Percentiles rank a stretch among this genome's conserved stretches.
phyloP scores from a whole-genome alignment of 805 yeast genomes.

The Cyberlindnera veronae region DNA sequence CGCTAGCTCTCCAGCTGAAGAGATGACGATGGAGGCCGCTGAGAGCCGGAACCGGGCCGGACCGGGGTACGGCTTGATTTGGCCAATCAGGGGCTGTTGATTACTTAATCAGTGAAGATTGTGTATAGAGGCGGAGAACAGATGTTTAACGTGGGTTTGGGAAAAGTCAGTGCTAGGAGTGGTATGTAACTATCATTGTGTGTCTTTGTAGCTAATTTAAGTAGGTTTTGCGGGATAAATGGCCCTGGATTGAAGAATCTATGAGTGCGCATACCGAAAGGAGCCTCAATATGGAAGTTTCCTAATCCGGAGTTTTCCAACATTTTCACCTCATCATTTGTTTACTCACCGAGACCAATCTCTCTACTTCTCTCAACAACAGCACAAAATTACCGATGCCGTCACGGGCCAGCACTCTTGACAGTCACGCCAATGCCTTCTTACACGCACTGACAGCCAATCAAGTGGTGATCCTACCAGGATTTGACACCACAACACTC shows the following conservation, averaged over 20 bases:
- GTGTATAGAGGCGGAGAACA: not conserved
- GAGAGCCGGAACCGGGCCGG: constrained; percentile 13
- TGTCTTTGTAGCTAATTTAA: too few relatives aligned
- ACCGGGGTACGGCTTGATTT: constrained; percentile 1
- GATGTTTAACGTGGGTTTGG: not conserved
- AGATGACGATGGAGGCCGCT: constrained; percentile 4
- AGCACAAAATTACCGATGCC: not conserved
- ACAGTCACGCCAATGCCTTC: not conserved
- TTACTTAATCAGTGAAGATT: constrained; percentile 2
- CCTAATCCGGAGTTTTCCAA: too few relatives aligned
- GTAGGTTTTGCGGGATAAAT: too few relatives aligned
- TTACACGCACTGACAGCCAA: not conserved
- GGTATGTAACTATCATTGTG: not conserved
- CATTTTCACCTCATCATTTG: too few relatives aligned
- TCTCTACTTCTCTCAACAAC: too few relatives aligned
- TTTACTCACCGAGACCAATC: too few relatives aligned
- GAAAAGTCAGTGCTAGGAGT: not conserved
- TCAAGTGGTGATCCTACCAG: not conserved
- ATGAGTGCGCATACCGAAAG: too few relatives aligned
- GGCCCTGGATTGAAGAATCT: too few relatives aligned
- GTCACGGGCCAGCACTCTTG: not conserved
- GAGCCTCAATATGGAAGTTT: too few relatives aligned
- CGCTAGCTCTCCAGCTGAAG: not conserved
- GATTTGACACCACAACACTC: not conserved
- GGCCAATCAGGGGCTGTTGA: constrained; percentile 10